These are phyloP conservation scores for Aureobasidium sp. DNA, from an alignment of 2,329 filamentous ascomycete genomes.

Conservation along the genomic window DNA sequence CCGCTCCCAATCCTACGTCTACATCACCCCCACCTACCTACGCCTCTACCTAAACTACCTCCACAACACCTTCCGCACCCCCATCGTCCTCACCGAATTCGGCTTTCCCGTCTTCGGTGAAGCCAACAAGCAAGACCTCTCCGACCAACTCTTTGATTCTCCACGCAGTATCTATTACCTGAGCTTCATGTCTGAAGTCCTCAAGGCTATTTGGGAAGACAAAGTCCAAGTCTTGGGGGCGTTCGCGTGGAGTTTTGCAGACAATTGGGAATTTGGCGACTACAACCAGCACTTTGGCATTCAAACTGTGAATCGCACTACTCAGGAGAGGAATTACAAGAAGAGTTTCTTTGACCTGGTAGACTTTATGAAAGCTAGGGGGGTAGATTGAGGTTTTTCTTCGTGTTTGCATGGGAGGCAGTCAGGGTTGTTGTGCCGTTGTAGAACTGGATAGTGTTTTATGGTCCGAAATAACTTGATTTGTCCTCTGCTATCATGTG, in stretches of 20 bases:
- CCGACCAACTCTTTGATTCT: slow-evolving; percentile 47
- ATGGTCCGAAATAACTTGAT: too few species aligned
- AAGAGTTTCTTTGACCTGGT: slow-evolving; percentile 31
- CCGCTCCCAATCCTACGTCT: slow-evolving; percentile 47
- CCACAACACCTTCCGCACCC: slow-evolving; percentile 49
- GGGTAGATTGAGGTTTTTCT: background rate
- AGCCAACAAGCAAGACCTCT: slow-evolving; percentile 30
- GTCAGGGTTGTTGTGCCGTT: too few species aligned
- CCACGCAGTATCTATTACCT: slow-evolving; percentile 49
- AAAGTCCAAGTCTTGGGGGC: slow-evolving; percentile 27
- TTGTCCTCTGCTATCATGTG: too few species aligned
- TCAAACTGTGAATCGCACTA: slow-evolving; percentile 37
- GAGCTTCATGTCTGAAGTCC: slow-evolving; percentile 32
- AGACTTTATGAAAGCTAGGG: slow-evolving; percentile 17
- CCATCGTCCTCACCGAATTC: slow-evolving; percentile 31
- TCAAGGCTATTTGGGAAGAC: slow-evolving; percentile 25
- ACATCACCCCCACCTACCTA: slow-evolving; percentile 52
- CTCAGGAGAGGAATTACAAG: slow-evolving; percentile 29
- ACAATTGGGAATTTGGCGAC: slow-evolving; percentile 41
- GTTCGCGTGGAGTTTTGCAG: slow-evolving; percentile 27
- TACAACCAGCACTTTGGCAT: slow-evolving; percentile 46
- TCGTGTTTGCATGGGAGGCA: too few species aligned
- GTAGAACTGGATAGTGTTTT: too few species aligned
- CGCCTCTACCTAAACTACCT: slow-evolving; percentile 49
- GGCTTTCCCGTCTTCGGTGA: slow-evolving; percentile 39